Conservation (phyloP, 1,139 yeast species). For the Tardiomyces digboiensis region DNA sequence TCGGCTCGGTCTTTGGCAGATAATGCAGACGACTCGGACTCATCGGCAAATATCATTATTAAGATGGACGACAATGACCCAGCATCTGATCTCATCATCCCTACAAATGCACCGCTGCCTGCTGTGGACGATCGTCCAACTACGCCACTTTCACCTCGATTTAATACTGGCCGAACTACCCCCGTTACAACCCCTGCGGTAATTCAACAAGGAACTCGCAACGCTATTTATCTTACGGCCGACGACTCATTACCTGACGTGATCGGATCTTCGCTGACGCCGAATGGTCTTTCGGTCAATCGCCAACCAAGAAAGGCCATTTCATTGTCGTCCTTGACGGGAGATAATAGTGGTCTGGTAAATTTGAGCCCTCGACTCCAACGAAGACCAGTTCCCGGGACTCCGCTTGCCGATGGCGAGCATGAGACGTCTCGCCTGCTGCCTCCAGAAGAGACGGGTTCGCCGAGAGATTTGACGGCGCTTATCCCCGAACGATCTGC, state of each 20-base stretch:
- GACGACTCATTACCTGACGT: neutral
- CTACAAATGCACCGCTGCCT: neutral
- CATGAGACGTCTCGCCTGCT: no score
- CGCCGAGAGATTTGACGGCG: neutral
- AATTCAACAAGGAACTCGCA: slow-evolving; percentile 2
- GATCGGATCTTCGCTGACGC: neutral
- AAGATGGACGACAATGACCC: slow-evolving; percentile 1
- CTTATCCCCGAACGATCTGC: slow-evolving; percentile 12
- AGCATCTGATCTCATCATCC: neutral
- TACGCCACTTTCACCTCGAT: neutral
- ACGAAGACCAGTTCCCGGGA: neutral
- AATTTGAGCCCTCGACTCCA: no score
- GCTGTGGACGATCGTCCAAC: neutral
- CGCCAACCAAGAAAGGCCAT: neutral
- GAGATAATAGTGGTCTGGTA: neutral
- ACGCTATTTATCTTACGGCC: slow-evolving; percentile 7
- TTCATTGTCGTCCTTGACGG: neutral
- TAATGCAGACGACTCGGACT: neutral
- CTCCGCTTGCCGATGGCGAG: neutral
- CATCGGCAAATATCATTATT: neutral
- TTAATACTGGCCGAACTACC: neutral
- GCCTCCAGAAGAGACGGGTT: neutral
- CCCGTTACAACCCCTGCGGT: neutral
- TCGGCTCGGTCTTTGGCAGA: neutral
- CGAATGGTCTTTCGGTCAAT: neutral